Conservation (phyloP, 2,329 filamentous ascomycete genomes). For the Coccinonectria pachysandricola region DNA sequence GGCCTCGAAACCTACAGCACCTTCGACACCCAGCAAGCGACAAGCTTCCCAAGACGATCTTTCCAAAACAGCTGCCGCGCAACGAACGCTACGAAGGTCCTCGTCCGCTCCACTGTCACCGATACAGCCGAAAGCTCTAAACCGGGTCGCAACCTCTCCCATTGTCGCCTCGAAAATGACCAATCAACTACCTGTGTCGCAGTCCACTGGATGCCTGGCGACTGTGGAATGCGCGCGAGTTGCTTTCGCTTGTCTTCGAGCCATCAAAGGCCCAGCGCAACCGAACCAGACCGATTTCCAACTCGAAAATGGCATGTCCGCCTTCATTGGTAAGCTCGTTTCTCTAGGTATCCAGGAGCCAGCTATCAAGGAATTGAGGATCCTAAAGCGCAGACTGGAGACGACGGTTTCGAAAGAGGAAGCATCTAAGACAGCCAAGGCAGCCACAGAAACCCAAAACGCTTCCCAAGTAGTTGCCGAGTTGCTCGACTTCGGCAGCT, state of each 20-base stretch:
- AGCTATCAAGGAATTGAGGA: constrained; percentile 56
- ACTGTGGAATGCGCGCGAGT: constrained; percentile 59
- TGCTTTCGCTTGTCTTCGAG: constrained; percentile 55
- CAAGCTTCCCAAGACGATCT: constrained; percentile 25
- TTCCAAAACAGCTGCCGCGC: constrained; percentile 26
- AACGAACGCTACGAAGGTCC: constrained; percentile 41
- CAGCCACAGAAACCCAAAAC: constrained; percentile 21
- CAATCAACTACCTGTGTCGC: constrained; percentile 18
- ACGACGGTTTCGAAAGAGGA: constrained; percentile 14
- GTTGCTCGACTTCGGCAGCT: constrained; percentile 50
- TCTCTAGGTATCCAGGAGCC: constrained; percentile 54
- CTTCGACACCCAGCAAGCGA: constrained; percentile 22
- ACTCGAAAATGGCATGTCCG: constrained; percentile 63
- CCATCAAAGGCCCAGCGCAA: constrained; percentile 42
- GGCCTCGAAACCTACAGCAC: constrained; percentile 42
- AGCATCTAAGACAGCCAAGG: constrained; percentile 23
- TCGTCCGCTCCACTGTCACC: constrained; percentile 49
- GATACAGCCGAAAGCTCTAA: constrained; percentile 50
- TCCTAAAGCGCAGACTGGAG: constrained; percentile 55
- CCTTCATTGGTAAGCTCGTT: constrained; percentile 56
- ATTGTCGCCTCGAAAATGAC: constrained; percentile 24
- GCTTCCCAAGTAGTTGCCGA: constrained; percentile 36
- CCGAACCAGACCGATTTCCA: constrained; percentile 53
- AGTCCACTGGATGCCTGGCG: constrained; percentile 39
- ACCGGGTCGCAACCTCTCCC: constrained; percentile 48